These are phyloP conservation scores for Daldinia childiae DNA, from an alignment of 495 filamentous ascomycete genomes.

Conservation along the genomic window DNA sequence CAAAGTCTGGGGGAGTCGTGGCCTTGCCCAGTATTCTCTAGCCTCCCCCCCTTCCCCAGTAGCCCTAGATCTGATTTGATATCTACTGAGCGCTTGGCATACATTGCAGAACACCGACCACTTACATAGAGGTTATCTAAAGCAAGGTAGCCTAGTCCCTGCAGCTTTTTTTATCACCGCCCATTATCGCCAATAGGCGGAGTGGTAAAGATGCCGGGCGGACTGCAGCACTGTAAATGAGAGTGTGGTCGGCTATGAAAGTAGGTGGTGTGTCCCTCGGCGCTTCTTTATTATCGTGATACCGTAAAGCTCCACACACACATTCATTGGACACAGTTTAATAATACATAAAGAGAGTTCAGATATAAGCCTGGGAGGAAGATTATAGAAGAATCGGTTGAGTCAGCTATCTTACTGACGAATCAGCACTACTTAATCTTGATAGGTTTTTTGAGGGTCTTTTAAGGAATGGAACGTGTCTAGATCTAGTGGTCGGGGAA, in stretches of 20 bases:
- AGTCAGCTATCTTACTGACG: not conserved
- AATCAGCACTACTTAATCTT: not conserved
- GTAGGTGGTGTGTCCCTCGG: conserved; percentile 28
- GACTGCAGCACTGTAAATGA: conserved; percentile 7
- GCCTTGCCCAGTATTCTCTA: conserved; percentile 21
- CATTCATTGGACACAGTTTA: conserved; percentile 1
- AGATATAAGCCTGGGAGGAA: not conserved
- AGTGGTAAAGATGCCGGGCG: conserved; percentile 2
- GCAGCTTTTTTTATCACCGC: conserved; percentile 29
- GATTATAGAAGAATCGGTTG: not conserved
- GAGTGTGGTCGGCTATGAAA: conserved; percentile 8
- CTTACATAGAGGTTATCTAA: conserved; percentile 1
- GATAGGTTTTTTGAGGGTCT: conserved; percentile 1
- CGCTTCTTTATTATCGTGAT: conserved; percentile 35
- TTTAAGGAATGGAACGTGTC: not conserved
- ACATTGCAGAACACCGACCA: not conserved
- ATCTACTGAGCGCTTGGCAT: conserved; percentile 27
- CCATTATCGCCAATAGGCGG: conserved; percentile 20
- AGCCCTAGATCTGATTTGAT: conserved; percentile 29
- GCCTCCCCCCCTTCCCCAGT: conserved; percentile 14
- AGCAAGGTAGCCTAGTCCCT: conserved; percentile 25
- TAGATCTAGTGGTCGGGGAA: conserved; percentile 1
- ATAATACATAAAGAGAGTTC: not conserved
- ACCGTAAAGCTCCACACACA: conserved; percentile 31
- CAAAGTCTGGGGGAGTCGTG: conserved; percentile 32